Conservation (phyloP, 192 early-diverging fungal genomes). For the Coemansia sp. region DNA sequence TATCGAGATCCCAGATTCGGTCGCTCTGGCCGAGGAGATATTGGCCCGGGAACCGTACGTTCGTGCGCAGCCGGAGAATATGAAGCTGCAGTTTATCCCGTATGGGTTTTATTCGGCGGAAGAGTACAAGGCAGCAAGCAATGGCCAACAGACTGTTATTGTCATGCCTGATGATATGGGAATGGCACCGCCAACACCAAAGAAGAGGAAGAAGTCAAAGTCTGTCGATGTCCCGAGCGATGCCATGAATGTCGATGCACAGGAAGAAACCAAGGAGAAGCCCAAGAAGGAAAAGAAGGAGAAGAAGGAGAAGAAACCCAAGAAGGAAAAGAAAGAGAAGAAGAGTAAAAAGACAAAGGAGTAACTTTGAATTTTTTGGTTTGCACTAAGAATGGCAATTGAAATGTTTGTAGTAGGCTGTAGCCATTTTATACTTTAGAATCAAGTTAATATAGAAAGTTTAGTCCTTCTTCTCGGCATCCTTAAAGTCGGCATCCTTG, state of each 20-base stretch:
- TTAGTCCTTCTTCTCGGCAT: conserved; percentile 64
- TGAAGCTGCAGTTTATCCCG: conserved; percentile 49
- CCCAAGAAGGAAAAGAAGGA: conserved; percentile 24
- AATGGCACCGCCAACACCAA: conserved; percentile 1
- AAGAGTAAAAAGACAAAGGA: conserved; percentile 10
- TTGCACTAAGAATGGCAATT: too few species aligned
- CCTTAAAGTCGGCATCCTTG: conserved; percentile 78
- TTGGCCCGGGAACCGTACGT: conserved; percentile 11
- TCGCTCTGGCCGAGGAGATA: conserved; percentile 22
- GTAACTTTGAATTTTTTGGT: background rate
- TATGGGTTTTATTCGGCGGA: conserved; percentile 53
- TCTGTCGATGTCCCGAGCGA: background rate
- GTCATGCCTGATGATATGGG: background rate
- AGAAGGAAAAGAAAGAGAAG: conserved; percentile 21
- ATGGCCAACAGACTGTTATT: background rate
- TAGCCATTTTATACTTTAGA: conserved; percentile 6
- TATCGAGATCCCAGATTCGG: conserved; percentile 30
- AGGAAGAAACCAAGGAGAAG: conserved; percentile 6
- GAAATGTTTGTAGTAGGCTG: too few species aligned
- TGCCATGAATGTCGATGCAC: conserved; percentile 6
- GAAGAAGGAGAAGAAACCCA: conserved; percentile 14
- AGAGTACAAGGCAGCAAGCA: conserved; percentile 24
- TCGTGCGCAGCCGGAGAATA: conserved; percentile 43
- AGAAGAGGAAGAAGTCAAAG: conserved; percentile 18
- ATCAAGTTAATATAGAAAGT: background rate